Evolutionary conservation across 371 early-diverging fungal species (phyloP).

Genomic region (Rhizomucor miehei): DNA sequence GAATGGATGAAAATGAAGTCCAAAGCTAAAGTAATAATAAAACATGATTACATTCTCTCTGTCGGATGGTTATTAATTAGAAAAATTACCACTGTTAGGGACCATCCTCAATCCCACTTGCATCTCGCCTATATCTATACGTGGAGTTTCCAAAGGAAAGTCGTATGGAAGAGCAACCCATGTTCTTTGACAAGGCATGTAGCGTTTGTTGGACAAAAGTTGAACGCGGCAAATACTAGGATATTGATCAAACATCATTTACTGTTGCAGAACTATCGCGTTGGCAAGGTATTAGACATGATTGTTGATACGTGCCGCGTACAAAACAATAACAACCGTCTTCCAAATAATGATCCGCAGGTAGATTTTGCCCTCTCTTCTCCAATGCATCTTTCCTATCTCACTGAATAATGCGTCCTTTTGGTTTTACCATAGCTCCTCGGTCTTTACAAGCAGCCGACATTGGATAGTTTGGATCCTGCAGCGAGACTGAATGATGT

Average conservation of each 20-base stretch:
- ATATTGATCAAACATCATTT: not conserved
- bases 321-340: not conserved
- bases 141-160: not conserved
- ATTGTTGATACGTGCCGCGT: not conserved
- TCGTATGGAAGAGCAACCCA: not conserved
- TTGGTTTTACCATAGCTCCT: not conserved
- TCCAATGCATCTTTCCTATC: too few relatives aligned
- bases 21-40: not conserved
- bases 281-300: not conserved
- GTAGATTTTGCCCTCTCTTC: too few relatives aligned
- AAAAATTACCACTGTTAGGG: not conserved
- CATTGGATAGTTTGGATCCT: not conserved
- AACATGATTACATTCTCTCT: not conserved
- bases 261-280: not conserved
- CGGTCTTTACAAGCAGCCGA: not conserved
- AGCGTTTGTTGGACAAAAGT: too few relatives aligned
- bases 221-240: too few relatives aligned
- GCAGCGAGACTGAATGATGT: not conserved
- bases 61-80: not conserved
- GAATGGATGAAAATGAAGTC: not conserved
- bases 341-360: not conserved
- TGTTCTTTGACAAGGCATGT: not conserved
- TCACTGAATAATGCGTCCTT: not conserved
- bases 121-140: not conserved
- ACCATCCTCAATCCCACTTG: not conserved